Conservation (phyloP, 352 stramenopile genomes). For the Globisporangium iwayamae region DNA sequence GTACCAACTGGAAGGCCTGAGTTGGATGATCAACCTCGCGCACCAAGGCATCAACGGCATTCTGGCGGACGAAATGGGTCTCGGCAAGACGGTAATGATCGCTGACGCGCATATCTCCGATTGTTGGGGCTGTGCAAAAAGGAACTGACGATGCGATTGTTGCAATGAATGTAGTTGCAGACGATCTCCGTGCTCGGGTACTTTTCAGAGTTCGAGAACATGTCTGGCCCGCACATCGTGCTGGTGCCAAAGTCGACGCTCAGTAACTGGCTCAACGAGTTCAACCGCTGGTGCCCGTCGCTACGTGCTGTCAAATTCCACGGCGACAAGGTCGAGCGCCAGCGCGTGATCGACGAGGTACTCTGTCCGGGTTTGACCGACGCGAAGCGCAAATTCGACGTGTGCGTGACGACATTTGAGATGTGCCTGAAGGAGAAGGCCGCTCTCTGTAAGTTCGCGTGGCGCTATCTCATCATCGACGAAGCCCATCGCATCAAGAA, state of each 20-base stretch:
- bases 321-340: conserved; percentile 86
- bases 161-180: conserved; percentile 24
- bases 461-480: conserved; percentile 87
- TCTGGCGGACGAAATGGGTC: conserved; percentile 96
- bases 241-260: conserved; percentile 93
- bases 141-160: too few species aligned
- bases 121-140: too few species aligned
- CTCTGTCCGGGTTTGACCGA: conserved; percentile 83
- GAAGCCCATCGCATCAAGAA: conserved; percentile 90
- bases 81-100: conserved; percentile 91
- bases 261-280: conserved; percentile 93
- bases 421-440: conserved; percentile 91
- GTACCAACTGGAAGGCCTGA: conserved; percentile 98
- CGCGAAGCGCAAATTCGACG: conserved; percentile 93
- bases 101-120: too few species aligned
- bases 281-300: conserved; percentile 89
- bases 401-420: conserved; percentile 98
- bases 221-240: conserved; percentile 90
- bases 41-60: conserved; percentile 99
- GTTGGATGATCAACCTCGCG: conserved; percentile 98
- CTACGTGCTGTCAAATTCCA: conserved; percentile 94
- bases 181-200: conserved; percentile 87
- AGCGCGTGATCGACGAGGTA: conserved; percentile 86
- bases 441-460: conserved; percentile 88
- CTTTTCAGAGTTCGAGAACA: conserved; percentile 80